phyloP scores from a whole-genome alignment of 768 basidiomycete species.

The Strobilomyces dryophilus region DNA sequence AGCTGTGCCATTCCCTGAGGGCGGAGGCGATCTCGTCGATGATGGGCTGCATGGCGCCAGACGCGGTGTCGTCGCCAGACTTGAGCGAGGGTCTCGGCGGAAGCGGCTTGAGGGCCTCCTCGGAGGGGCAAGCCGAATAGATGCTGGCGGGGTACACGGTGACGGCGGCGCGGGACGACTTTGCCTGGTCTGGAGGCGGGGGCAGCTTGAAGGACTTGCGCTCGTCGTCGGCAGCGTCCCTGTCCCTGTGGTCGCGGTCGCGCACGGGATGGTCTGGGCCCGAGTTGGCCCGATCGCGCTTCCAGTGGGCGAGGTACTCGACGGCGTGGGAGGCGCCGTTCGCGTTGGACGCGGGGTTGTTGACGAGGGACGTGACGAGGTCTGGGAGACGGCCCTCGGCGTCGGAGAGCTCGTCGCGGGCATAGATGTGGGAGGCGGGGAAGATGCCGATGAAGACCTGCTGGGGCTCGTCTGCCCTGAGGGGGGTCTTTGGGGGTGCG shows the following conservation, averaged over 20 bases:
- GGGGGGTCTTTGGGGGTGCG: conserved; percentile 40
- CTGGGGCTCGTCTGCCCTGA: conserved; percentile 70
- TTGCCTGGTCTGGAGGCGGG: conserved; percentile 72
- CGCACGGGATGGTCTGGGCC: conserved; percentile 22
- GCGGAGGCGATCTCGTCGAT: conserved; percentile 98
- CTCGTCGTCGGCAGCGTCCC: conserved; percentile 56
- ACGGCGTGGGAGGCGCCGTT: conserved; percentile 38
- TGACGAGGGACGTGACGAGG: conserved; percentile 55
- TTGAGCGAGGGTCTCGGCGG: conserved; percentile 94
- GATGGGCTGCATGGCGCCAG: conserved; percentile 81
- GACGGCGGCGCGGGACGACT: conserved; percentile 65
- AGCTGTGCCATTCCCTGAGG: conserved; percentile 89
- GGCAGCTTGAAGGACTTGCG: conserved; percentile 69
- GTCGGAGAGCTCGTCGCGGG: conserved; percentile 83
- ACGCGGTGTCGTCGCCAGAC: conserved; percentile 88
- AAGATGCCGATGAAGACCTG: conserved; percentile 95
- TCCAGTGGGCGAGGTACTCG: conserved; percentile 45
- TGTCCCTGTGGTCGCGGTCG: conserved; percentile 38
- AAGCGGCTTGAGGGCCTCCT: conserved; percentile 63
- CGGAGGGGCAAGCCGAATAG: conserved; percentile 68
- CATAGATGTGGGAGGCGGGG: conserved; percentile 81
- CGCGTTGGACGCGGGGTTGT: conserved; percentile 28
- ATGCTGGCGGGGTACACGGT: conserved; percentile 72
- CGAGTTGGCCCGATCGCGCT: conserved; percentile 30
- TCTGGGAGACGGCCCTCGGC: conserved; percentile 83